Base-by-base conservation (phyloP, 2,329 filamentous ascomycete species). In the Laburnicola sp. region DNA sequence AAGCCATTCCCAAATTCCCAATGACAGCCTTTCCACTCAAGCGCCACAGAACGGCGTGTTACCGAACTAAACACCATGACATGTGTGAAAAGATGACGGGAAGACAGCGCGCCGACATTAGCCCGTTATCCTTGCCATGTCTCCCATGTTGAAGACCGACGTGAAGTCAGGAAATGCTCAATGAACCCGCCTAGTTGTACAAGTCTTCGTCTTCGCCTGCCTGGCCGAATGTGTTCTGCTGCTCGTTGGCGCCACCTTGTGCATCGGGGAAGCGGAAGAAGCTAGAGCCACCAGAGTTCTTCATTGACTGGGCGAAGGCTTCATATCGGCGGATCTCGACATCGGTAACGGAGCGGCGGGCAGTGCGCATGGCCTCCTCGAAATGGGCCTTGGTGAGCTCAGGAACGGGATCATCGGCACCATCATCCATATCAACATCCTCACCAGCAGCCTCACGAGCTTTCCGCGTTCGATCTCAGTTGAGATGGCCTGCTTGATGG, bases 321-420 rank as follows among this genome's bases (percentile, higher is more conserved):
- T 99, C 94, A 78, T 99, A 99, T 55, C 93, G 88, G 70, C 94
- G 89, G 68, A 99, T 96, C 82, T 99, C 94, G 22, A 97, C 93
- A 64, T 99, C 94, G 50, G 85, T 92, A 63, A 99, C 94, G 26
- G 94, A 97, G 72, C 89, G 86, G 75, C 94, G 88, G 58, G 94
- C 94, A 75, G 88, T 87, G 75, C 89, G 86, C 94, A 99, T 99
- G 38, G 94, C 94, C 82, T 99, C 94, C 80, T 97, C 93, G 72
- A 99, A 99, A 78, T 99, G 94, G 51, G 87, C 88, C 78, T 90
- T 94, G 66, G 94, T 97, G 52, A 99, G 86, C 77, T 97, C 89
- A 10, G 94, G 94, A 34, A 99, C 94, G 39, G 93, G 91, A 69
- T 99, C 94, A 74, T 97, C 93, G 39, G 75, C 83, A 40, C 83